Conservation (phyloP, 2,329 filamentous ascomycete genomes). For the Alternaria brassicicola region DNA sequence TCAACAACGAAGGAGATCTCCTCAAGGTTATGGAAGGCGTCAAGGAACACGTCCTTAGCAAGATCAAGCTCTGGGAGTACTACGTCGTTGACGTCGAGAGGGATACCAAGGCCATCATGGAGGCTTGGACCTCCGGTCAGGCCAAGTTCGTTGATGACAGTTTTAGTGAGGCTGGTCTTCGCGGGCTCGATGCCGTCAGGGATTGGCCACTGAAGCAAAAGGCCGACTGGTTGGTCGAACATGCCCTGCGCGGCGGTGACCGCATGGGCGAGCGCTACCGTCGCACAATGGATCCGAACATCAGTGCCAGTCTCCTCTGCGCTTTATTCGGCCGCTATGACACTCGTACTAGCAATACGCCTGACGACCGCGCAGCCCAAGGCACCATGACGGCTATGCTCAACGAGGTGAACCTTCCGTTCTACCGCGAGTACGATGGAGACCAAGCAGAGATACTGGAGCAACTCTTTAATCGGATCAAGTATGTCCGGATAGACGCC, state of each 20-base stretch:
- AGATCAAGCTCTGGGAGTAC: slow-evolving; percentile 88
- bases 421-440: slow-evolving; percentile 89
- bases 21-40: slow-evolving; percentile 81
- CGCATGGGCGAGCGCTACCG: slow-evolving; percentile 80
- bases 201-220: slow-evolving; percentile 64
- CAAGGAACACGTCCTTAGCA: slow-evolving; percentile 78
- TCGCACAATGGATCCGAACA: slow-evolving; percentile 70
- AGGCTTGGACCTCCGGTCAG: slow-evolving; percentile 72
- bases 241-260: slow-evolving; percentile 74
- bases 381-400: slow-evolving; percentile 67
- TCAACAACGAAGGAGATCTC: slow-evolving; percentile 75
- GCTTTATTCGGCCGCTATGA: slow-evolving; percentile 73
- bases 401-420: slow-evolving; percentile 82
- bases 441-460: slow-evolving; percentile 84
- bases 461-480: slow-evolving; percentile 91
- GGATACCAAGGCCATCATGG: slow-evolving; percentile 70
- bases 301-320: slow-evolving; percentile 72
- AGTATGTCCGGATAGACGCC: slow-evolving; percentile 91
- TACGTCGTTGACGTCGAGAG: slow-evolving; percentile 82
- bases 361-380: slow-evolving; percentile 58
- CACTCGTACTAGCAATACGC: slow-evolving; percentile 56
- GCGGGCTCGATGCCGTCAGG: slow-evolving; percentile 60
- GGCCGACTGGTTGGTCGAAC: slow-evolving; percentile 68
- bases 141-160: slow-evolving; percentile 61
- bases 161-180: slow-evolving; percentile 55